Base-by-base conservation (phyloP, 78 protist species). In the Dictyostelium brefeldianum region DNA sequence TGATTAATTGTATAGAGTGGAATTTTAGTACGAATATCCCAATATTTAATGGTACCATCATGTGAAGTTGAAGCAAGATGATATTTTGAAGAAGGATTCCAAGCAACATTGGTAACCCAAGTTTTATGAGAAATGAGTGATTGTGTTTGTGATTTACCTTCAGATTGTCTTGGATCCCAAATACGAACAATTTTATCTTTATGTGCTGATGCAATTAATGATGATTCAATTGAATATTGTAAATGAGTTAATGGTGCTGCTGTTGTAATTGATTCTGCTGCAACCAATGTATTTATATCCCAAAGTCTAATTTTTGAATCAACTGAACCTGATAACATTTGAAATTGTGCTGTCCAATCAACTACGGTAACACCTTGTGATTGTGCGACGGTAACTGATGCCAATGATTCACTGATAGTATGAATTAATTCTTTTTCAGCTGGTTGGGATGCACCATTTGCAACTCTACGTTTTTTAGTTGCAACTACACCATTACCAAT, bases 11-110 rank as follows among this genome's bases (percentile, higher is more conserved):
- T 80, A 73, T 36, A 81, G 6, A 90, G 41, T 17, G 95, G 89
- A 22, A 90, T 80, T 59, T 80, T 80, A 2, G 85, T 92, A 54
- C 96, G 90, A 22, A 83, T 71, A 75, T 95, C 96, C 97, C 97
- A 95, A 48, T 84, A 71, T 73, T 95, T 95, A 31, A 91, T 59
- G 1, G 97, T 78, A 54, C 91, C 89, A 78, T 95, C 97, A 29
- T 64, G 78, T 12, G 97, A 95, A 43, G 79, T 41, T 1, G 85
- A 50, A 31, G 50, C 12, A 27, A 91, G 81, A 12, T 80, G 65
- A 47, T 67, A 17, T 7, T 43, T 41, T 47, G 90, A 69, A 1
- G 18, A 29, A 18, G 95, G 91, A 29, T 95, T 57, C 95, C 97
- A 91, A 36, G 46, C 18, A 51, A 84, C 75, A 43, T 80, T 43